Evolutionary conservation across 2,329 filamentous ascomycete genomes (phyloP).

Genomic region (Penicillium brevicompactum): DNA sequence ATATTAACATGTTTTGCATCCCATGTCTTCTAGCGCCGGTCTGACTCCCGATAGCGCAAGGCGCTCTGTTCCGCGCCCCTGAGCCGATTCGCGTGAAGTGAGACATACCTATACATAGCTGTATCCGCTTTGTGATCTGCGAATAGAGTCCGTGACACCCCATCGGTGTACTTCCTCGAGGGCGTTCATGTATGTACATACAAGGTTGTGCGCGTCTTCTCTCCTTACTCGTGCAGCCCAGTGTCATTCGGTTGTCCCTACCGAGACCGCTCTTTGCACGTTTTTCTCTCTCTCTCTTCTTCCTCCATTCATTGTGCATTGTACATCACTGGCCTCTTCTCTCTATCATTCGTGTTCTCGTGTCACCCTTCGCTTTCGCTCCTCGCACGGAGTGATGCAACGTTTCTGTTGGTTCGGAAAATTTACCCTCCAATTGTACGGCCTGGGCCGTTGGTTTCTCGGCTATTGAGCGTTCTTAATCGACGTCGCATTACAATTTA

Average conservation of each 20-base stretch:
- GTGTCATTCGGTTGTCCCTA: conserved; percentile 9
- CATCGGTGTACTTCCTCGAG: background rate
- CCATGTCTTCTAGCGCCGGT: conserved; percentile 7
- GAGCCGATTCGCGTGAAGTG: conserved; percentile 20
- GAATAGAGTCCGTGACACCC: conserved; percentile 13
- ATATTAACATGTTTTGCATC: conserved; percentile 22
- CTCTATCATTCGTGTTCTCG: background rate
- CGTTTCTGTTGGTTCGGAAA: background rate
- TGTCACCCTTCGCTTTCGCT: background rate
- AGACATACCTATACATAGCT: conserved; percentile 24
- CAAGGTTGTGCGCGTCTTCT: conserved; percentile 1
- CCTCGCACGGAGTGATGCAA: background rate
- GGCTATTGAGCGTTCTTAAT: conserved; percentile 5
- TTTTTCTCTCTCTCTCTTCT: background rate
- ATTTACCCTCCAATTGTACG: conserved; percentile 15
- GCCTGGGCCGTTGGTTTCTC: background rate
- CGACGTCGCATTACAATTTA: conserved; percentile 3
- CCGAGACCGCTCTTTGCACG: conserved; percentile 6
- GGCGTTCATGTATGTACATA: background rate
- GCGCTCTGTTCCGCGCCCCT: conserved; percentile 9
- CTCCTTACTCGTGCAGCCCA: conserved; percentile 5
- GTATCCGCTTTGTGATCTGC: conserved; percentile 17
- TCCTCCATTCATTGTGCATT: background rate
- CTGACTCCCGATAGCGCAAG: conserved; percentile 14
- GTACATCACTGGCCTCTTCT: background rate